Conservation (phyloP, 192 early-diverging fungal species). For the Pilaira anomala region DNA sequence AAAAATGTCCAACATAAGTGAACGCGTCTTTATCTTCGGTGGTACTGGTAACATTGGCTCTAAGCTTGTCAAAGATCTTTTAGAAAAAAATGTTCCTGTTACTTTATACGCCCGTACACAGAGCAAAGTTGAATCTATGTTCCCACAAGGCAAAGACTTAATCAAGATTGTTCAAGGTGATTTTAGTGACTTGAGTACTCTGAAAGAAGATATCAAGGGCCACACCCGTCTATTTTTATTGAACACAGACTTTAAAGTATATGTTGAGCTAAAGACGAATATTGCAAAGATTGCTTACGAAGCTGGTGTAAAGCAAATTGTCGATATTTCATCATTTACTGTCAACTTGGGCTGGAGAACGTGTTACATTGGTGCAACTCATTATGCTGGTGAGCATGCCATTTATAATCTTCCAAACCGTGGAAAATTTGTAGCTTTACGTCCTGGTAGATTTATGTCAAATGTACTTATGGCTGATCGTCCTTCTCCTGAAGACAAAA, state of each 20-base stretch:
- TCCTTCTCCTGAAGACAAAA: no score
- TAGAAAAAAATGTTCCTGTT: neutral
- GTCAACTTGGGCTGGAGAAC: neutral
- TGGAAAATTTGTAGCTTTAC: conserved; percentile 16
- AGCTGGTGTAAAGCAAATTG: conserved; percentile 29
- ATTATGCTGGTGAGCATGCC: neutral
- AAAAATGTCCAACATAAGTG: neutral
- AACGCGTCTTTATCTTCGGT: conserved; percentile 18
- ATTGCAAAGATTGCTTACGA: conserved; percentile 15
- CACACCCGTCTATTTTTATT: conserved; percentile 24
- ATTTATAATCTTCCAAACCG: neutral
- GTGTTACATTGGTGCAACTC: neutral
- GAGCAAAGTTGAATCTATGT: conserved; percentile 9
- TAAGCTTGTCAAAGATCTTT: conserved; percentile 1
- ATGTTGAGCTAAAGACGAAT: neutral
- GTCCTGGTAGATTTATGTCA: conserved; percentile 13
- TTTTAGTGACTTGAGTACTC: neutral
- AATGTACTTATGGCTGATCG: no score
- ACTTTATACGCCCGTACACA: conserved; percentile 13
- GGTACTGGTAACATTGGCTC: conserved; percentile 21
- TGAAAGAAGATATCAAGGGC: conserved; percentile 9
- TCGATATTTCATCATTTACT: conserved; percentile 20
- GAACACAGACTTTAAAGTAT: neutral
- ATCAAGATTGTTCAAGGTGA: conserved; percentile 18
- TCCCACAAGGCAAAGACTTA: neutral